Base-by-base conservation (phyloP, 306 rosid species). In the Malus orientalis region DNA sequence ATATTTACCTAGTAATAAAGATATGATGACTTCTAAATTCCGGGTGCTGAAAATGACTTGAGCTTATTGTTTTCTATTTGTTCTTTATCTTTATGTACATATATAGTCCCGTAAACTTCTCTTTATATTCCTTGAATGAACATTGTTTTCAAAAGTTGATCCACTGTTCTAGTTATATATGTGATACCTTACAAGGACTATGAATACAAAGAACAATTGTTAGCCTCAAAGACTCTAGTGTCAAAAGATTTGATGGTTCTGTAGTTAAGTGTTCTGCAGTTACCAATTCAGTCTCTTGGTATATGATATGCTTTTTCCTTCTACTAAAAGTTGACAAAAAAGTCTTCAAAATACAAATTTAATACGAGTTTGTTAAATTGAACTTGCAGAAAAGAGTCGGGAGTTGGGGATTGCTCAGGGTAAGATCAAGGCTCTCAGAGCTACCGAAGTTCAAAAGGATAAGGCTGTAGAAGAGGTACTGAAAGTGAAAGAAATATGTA, bases 381-480 rank as follows among this genome's bases (percentile, higher is more conserved):
- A 57, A n/a, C 58, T 49, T 82, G 81, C 91, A 95, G 97, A 95
- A 67, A 90, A 89, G 77, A 81, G 68, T 51, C 86, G 81, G 75
- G 93, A 89, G 70, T 66, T 92, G 22, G 87, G 79, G 30, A 77
- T 67, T 64, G 89, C 86, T 68, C 91, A 84, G 12, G 78, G 82
- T 68, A 96, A 95, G 87, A 88, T 90, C 89, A 92, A 89, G 88
- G 87, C 90, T 80, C 81, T 89, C 54, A 92, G 74, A 87, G 89
- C 85, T 73, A 76, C 87, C 62, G 93, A 89, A 83, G 88, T 86
- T 75, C 88, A 85, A 11, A 95, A 90, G 76, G 96, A 92, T 71
- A 92, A 92, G 91, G 96, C 92, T 73, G 84, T 88, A 33, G 92
- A 89, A 78, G 96, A 88, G 96, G 98, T 94, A 89, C 25, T 67